Evolutionary conservation across 163 green algal genomes (phyloP), one percentile per base, ranked within the genome.

Genomic region (Scenedesmus sp.): DNA sequence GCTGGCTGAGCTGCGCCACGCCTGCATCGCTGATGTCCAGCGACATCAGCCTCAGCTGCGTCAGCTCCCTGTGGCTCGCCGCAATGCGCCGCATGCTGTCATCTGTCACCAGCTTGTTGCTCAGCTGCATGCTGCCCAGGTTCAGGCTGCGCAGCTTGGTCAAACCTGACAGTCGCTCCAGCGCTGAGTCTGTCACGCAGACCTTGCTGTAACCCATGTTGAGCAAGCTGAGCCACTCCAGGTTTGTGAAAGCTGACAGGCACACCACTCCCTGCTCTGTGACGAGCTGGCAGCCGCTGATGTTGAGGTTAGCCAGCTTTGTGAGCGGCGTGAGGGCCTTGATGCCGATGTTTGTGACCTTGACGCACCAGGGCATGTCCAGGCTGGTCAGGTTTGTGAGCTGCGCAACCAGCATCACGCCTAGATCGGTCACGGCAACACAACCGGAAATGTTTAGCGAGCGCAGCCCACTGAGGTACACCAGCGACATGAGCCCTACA

Each of bases 311-410:
- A 2, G 87, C 84, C 1, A 96, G 92, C 52, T 88, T 88, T 2
- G 92, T 91, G 20, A 93, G 87, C 70, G 76, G 74, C 46, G 92
- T 86, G 8, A 96, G 90, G 20, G 87, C 91, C 26, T 91, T 70
- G 0, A 96, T 90, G 67, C 93, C 94, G 34, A 91, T 84, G 82
- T 95, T 94, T 77, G 92, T 92, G n/a, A 95, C 84, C 85, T 95
- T 95, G 57, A 96, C 70, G 79, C 94, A 96, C 94, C 93, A 95
- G 13, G 92, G 87, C 91, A 96, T 88, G 59, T 96, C 92, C 82
- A 96, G 89, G 4, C 13, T 66, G 15, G 64, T 62, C 26, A 96
- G 91, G 16, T 52, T 70, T 2, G 88, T 46, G 70, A 95, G 93
- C 4, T 88, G 87, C 5, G 91, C 90, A 8, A 95, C 57, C 90